A percentile compares a stretch with the other conserved stretches of the same genome.
Evolutionary conservation across 768 basidiomycete species (phyloP).

Genomic region (Collybiopsis luxurians): DNA sequence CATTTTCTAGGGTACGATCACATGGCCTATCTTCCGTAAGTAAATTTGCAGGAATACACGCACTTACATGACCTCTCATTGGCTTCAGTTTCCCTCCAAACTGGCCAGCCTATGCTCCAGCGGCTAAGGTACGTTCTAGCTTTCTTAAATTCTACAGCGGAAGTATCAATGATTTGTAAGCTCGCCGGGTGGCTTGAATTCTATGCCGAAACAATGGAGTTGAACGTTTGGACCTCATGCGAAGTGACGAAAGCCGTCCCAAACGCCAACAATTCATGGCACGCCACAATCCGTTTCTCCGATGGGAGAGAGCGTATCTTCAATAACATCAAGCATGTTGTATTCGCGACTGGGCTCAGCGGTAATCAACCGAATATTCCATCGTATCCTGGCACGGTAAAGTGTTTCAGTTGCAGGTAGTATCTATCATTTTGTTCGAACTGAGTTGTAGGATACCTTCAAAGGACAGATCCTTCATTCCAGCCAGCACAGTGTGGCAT

Average conservation of each 20-base stretch:
- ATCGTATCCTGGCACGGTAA: slow-evolving; percentile 38
- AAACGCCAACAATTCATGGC: slow-evolving; percentile 41
- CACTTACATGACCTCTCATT: background rate
- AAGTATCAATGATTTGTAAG: slow-evolving; percentile 22
- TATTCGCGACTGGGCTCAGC: slow-evolving; percentile 55
- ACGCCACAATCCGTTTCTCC: slow-evolving; percentile 35
- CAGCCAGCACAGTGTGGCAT: slow-evolving; percentile 42
- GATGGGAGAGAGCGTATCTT: slow-evolving; percentile 33
- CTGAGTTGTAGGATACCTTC: slow-evolving; percentile 33
- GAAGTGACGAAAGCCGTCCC: slow-evolving; percentile 35
- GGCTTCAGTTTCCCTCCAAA: slow-evolving; percentile 48
- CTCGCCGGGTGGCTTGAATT: slow-evolving; percentile 67
- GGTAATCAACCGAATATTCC: slow-evolving; percentile 47
- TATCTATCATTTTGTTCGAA: background rate
- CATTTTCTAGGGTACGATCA: slow-evolving; percentile 43
- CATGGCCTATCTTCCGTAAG: slow-evolving; percentile 53
- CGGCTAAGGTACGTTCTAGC: slow-evolving; percentile 36
- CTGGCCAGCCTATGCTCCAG: slow-evolving; percentile 55
- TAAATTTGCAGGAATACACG: background rate
- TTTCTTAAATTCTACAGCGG: background rate
- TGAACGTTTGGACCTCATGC: slow-evolving; percentile 62
- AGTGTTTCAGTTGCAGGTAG: background rate
- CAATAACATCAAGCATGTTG: slow-evolving; percentile 43
- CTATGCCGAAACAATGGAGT: slow-evolving; percentile 56
- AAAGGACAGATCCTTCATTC: slow-evolving; percentile 57